Evolutionary conservation across 805 yeast genomes (phyloP).

Genomic region (Metschnikowia vanudenii): DNA sequence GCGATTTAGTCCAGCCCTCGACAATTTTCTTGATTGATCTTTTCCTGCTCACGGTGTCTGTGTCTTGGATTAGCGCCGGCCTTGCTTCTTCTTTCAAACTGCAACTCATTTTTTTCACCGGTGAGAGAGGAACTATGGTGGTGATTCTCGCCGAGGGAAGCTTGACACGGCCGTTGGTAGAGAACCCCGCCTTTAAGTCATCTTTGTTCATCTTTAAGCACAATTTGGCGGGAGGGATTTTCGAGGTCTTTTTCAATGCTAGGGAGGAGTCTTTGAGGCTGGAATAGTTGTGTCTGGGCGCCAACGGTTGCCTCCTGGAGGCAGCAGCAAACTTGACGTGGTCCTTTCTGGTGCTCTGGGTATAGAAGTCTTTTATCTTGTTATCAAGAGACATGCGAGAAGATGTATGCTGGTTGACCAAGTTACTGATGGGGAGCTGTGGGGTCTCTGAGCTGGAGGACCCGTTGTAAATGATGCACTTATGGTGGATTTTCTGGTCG

Average conservation of each 20-base stretch:
- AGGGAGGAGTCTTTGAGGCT: slow-evolving; percentile 40
- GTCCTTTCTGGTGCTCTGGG: slow-evolving; percentile 1
- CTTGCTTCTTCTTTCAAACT: slow-evolving; percentile 17
- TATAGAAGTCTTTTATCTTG: slow-evolving; percentile 25
- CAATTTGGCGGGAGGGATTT: neutral
- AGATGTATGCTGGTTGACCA: slow-evolving; percentile 39
- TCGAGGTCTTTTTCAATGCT: slow-evolving; percentile 34
- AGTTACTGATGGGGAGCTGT: slow-evolving; percentile 37
- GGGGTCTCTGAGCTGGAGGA: slow-evolving; percentile 31
- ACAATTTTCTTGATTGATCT: slow-evolving; percentile 37
- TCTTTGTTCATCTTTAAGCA: neutral
- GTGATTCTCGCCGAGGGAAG: slow-evolving; percentile 49
- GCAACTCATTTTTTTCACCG: slow-evolving; percentile 58
- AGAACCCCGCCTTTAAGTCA: slow-evolving; percentile 36
- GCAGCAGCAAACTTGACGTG: slow-evolving; percentile 1
- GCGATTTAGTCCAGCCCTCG: slow-evolving; percentile 43
- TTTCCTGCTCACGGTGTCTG: slow-evolving; percentile 27
- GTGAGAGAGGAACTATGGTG: slow-evolving; percentile 62
- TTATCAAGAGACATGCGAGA: slow-evolving; percentile 33
- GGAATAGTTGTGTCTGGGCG: slow-evolving; percentile 35
- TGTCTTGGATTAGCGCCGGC: slow-evolving; percentile 8
- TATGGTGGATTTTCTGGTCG: slow-evolving; percentile 37
- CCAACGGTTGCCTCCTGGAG: slow-evolving; percentile 6
- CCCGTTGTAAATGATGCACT: slow-evolving; percentile 33
- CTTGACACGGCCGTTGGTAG: slow-evolving; percentile 48